Conservation (phyloP, 805 yeast species). For the Candida krabiensis region DNA sequence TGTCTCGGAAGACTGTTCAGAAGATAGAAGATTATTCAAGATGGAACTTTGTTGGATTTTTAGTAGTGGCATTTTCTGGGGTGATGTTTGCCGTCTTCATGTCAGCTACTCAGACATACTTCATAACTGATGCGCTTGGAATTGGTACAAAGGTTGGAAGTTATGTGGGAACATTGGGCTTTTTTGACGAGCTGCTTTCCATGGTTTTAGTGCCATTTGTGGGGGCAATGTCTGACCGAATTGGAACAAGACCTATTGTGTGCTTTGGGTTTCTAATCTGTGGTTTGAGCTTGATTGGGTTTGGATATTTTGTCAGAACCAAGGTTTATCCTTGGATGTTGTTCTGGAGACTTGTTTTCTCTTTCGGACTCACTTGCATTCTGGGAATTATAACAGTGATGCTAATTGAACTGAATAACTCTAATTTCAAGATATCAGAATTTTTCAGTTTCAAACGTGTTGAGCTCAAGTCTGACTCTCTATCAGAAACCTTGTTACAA, state of each 20-base stretch:
- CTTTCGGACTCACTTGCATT: constrained; percentile 55
- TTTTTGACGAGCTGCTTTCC: constrained; percentile 59
- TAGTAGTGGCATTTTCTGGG: constrained; percentile 21
- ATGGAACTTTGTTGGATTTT: constrained; percentile 27
- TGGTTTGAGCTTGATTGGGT: constrained; percentile 48
- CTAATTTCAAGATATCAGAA: constrained; percentile 38
- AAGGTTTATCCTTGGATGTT: constrained; percentile 50
- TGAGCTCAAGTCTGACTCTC: constrained; percentile 1
- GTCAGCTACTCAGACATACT: constrained; percentile 32
- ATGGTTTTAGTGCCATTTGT: constrained; percentile 57
- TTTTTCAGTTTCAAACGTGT: constrained; percentile 19
- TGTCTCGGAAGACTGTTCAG: constrained; percentile 3
- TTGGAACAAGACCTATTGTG: constrained; percentile 59
- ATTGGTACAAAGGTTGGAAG: constrained; percentile 37
- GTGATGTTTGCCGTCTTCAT: constrained; percentile 31
- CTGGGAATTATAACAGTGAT: constrained; percentile 49
- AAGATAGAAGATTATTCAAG: constrained; percentile 22
- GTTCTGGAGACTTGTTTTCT: constrained; percentile 54
- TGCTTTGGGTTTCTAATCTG: constrained; percentile 47
- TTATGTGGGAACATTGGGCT: constrained; percentile 49
- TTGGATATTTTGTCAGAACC: constrained; percentile 42
- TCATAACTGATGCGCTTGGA: constrained; percentile 33
- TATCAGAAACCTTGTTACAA: constrained; percentile 12
- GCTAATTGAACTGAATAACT: constrained; percentile 46
- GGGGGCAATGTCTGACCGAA: constrained; percentile 62